Evolutionary conservation across 2,329 filamentous ascomycete genomes (phyloP).

Genomic region (Sporothrix curviconia): DNA sequence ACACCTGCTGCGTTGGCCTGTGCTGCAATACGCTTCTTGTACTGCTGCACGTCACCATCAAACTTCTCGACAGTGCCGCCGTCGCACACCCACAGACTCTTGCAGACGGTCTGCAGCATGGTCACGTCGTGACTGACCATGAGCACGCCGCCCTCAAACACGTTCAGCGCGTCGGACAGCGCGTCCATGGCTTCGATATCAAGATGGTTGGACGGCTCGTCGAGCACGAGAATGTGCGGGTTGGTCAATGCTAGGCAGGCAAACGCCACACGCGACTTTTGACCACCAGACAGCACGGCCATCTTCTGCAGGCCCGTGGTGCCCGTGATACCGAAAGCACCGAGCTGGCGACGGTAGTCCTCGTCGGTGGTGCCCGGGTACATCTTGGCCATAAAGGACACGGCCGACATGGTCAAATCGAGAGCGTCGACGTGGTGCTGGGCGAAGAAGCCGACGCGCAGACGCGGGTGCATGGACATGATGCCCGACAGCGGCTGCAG

Average conservation of each 20-base stretch:
- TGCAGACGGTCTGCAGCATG: constrained; percentile 95
- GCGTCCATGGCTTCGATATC: constrained; percentile 99
- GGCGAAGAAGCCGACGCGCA: constrained; percentile 93
- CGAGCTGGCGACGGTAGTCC: constrained; percentile 91
- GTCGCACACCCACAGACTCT: constrained; percentile 93
- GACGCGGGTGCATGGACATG: constrained; percentile 80
- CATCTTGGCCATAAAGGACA: constrained; percentile 90
- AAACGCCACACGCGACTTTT: constrained; percentile 97
- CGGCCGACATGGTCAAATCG: constrained; percentile 80
- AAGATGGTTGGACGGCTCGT: constrained; percentile 97
- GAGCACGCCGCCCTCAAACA: constrained; percentile 89
- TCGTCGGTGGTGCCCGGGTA: constrained; percentile 91
- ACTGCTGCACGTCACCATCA: constrained; percentile 86
- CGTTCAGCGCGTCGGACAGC: constrained; percentile 70
- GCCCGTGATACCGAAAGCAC: constrained; percentile 83
- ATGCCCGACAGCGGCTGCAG: constrained; percentile 69
- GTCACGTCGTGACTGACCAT: constrained; percentile 99
- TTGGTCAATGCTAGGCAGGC: constrained; percentile 91
- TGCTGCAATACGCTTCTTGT: constrained; percentile 91
- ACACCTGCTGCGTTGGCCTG: constrained; percentile 87
- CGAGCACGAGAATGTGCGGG: constrained; percentile 93
- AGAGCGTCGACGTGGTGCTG: constrained; percentile 97
- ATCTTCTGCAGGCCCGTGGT: constrained; percentile 97
- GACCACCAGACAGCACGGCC: constrained; percentile 86
- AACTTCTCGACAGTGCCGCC: constrained; percentile 93